Base-by-base conservation (phyloP, 1,139 yeast genomes). In the Pichia terricola region DNA sequence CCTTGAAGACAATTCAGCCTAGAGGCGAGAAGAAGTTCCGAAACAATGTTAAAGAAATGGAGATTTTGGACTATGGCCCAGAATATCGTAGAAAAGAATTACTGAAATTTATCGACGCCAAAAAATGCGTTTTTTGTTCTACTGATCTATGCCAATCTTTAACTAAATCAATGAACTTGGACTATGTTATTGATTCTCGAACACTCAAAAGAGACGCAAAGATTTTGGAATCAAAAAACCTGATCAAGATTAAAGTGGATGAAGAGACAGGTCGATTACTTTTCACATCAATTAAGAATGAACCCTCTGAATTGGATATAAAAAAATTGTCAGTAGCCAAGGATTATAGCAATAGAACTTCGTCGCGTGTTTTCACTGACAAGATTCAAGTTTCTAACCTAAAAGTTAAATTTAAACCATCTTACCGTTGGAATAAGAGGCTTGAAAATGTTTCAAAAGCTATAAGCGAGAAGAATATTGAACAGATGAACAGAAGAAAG, bases 131-230 rank as follows among this genome's bases (percentile, higher is more conserved):
- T 0, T 59, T 68, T 0, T 62, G 63, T 42, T 67, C 72, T 10
- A 60, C 65, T 10, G 60, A 59, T 16, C 59, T 75, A 26, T 57
- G 68, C 39, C 59, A 70, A 26, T 45, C 49, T 9, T 49, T 75
- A 22, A 75, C 75, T 41, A 56, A 58, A 38, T 46, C 54, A 16
- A 53, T 75, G 40, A 66, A 65, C 3, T 60, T 57, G 27, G 55
- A 61, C 3, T 70, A 75, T 10, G 46, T 53, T 0, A 69, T 77
- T 3, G 81, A 75, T 53, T 62, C 65, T 44, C 70, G 69, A 46
- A 76, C 81, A 0, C 46, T 75, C 6, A 65, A 66, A 1, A 63
- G 75, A 40, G 81, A 75, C 53, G 66, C 73, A 1, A 30, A 25
- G 1, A 7, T 25, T 7, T 45, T 60, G 32, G 50, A 55, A 49